These are phyloP conservation scores for Termitomyces sp. DNA, from an alignment of 768 basidiomycete genomes.

Conservation along the genomic window DNA sequence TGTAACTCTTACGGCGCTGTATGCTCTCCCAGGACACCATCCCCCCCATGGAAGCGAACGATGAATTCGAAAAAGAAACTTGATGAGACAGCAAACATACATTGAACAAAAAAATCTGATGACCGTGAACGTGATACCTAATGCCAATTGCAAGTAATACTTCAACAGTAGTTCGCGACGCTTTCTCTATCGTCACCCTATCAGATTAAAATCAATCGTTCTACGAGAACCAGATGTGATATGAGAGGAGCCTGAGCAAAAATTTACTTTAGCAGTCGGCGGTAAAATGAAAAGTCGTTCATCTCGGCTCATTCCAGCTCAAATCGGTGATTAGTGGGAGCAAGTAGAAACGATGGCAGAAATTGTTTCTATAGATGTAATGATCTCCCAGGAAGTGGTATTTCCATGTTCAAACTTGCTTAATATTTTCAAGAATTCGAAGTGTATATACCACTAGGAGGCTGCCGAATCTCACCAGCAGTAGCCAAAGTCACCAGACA, in stretches of 20 bases:
- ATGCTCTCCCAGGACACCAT: no score
- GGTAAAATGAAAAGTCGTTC: neutral
- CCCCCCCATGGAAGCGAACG: no score
- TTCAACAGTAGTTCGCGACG: no score
- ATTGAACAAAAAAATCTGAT: no score
- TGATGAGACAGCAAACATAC: no score
- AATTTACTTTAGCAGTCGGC: neutral
- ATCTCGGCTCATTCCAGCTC: neutral
- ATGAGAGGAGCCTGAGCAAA: neutral
- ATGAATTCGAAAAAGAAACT: no score
- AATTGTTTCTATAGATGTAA: neutral
- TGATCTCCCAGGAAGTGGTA: neutral
- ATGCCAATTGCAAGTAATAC: no score
- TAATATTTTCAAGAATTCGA: neutral
- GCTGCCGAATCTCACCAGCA: neutral
- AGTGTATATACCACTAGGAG: neutral
- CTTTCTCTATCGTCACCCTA: no score
- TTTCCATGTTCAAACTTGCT: neutral
- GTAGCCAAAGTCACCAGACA: neutral
- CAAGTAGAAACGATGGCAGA: neutral
- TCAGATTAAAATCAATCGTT: neutral
- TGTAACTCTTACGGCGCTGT: no score
- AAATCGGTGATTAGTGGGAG: neutral
- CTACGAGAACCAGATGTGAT: neutral
- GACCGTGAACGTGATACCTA: no score